phyloP scores from a whole-genome alignment of 1,284 basidiomycete genomes.

The Serendipita sp. region DNA sequence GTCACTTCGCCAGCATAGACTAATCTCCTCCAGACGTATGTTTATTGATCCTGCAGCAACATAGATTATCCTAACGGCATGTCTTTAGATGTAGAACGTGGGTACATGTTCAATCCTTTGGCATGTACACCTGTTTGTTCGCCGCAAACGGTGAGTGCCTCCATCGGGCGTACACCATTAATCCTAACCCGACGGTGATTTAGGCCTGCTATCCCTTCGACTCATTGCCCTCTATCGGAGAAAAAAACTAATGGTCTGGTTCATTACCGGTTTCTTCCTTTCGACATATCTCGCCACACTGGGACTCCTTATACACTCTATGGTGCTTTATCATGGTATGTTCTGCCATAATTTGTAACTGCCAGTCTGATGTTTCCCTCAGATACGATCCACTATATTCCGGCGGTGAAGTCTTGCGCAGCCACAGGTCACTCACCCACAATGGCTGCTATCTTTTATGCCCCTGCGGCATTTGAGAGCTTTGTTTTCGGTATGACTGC shows the following conservation, averaged over 20 bases:
- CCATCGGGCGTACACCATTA: background rate
- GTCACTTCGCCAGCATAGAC: background rate
- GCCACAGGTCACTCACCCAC: background rate
- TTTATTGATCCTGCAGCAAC: background rate
- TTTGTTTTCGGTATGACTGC: background rate
- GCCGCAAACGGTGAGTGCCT: background rate
- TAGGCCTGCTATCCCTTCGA: background rate
- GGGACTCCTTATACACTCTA: background rate
- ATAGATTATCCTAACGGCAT: background rate
- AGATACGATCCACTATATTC: background rate
- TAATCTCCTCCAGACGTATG: background rate
- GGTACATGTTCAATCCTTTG: background rate
- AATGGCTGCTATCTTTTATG: background rate
- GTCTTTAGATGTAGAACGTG: background rate
- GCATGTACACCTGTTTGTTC: background rate
- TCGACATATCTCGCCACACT: background rate
- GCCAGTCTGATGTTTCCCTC: background rate
- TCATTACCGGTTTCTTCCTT: background rate
- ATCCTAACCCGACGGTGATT: background rate
- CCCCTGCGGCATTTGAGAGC: background rate
- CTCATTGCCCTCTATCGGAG: background rate
- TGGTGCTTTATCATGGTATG: background rate
- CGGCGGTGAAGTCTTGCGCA: background rate
- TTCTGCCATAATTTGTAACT: background rate
- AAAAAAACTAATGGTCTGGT: background rate